Base-by-base conservation (phyloP, 495 filamentous ascomycete genomes). In the Letharia columbiana region DNA sequence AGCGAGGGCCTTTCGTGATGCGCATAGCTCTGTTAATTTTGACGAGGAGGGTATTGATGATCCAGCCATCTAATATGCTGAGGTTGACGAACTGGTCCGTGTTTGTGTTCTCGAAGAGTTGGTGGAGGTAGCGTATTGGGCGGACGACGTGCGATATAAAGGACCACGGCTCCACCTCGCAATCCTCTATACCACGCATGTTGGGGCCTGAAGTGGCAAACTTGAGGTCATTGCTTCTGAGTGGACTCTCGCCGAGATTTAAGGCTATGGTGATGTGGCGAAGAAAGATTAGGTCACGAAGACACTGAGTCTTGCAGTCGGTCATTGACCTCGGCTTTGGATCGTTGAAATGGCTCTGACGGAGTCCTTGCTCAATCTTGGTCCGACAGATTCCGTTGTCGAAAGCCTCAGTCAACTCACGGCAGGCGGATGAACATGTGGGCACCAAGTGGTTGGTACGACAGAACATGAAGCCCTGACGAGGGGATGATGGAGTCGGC, bases 21-120 rank as follows among this genome's bases (percentile, higher is more conserved):
- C 66, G 62, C 39, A 71, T 63, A 10, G n/a, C 57, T 1, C 33
- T 37, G 44, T 59, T 49, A 28, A 74, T 66, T 63, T 73, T 73
- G 12, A 66, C 47, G 18, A 67, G 31, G 39, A 73, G n/a, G 4
- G 71, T 71, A n/a, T 74, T 71, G 23, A 74, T 61, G 6, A 73
- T 65, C 73, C 73, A 75, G 18, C 72, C 73, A 56, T 75, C 73
- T 31, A 66, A 71, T 23, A 61, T 44, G 40, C 18, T 15, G 45
- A 70, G 49, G 39, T 67, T 60, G 10, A 68, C 20, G 31, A 67
- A 66, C 3, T 59, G 28, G n/a, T 68, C 52, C 2, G 58, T 18
- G 23, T 64, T 69, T 23, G 63, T 62, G 6, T 68, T 60, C 0
- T 47, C 23, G 12, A 39, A 49, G 60, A 61, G 37, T 8, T 52